Evolutionary conservation across 2,329 filamentous ascomycete genomes (phyloP), one percentile per base, ranked within the genome.

Genomic region (Ceratocystiopsis minuta): DNA sequence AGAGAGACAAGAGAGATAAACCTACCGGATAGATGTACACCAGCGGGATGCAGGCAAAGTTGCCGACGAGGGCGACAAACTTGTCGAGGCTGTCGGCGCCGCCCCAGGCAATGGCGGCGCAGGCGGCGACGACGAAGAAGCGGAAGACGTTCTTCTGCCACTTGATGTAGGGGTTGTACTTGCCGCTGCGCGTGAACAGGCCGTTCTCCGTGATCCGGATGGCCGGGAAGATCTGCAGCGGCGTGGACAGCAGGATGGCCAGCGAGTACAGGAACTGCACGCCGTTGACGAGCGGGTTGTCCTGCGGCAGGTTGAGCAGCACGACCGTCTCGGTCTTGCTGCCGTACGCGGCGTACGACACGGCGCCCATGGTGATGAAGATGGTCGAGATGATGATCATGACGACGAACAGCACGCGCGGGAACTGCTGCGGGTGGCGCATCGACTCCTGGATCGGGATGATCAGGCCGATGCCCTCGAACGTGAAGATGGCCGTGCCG

Each of bases 81-180:
- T 96, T 96, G 64, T 98, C 90, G 42, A 98, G 65, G 60, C 96
- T 80, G 50, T 85, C 82, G 3, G 90, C 88, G 47, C 90, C 90
- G 37, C 79, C 77, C 85, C 86, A 98, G 2, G 88, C 88, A 49
- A 98, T 80, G 45, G 77, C 61, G 1, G 87, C 82, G 54, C 90
- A 96, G 18, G 90, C 60, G 53, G 83, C 73, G 40, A 96, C 90
- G 48, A 95, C 75, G 55, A 88, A 78, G 67, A 96, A 98, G 42
- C 90, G 80, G 66, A 94, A 98, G 32, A 80, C 66, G 52, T 98
- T 98, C 75, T 98, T 98, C 69, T 96, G 83, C 90, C 90, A 98
- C 66, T 98, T 98, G 67, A 98, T 93, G 56, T 84, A 90, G 1
- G 86, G 87, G 56, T 96, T 95, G 64, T 95, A 94, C 62, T 98